These are phyloP conservation scores for Nasturtium officinale DNA, from an alignment of 345 rosid species.

Conservation along the genomic window DNA sequence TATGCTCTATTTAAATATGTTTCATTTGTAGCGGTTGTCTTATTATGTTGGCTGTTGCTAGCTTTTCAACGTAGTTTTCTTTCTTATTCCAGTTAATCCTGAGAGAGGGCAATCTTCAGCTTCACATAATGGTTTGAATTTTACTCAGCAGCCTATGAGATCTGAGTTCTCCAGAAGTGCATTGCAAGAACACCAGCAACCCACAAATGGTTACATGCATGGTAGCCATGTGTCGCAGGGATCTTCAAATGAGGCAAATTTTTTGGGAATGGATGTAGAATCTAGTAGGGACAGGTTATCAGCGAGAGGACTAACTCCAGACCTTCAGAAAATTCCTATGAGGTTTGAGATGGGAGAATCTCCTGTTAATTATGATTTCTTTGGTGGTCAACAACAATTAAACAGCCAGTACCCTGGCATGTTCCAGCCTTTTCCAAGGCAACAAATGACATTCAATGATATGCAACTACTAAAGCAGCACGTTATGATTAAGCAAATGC, in stretches of 20 bases:
- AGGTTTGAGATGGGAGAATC: slow-evolving; percentile 61
- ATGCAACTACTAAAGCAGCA: slow-evolving; percentile 82
- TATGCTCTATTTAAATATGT: background rate
- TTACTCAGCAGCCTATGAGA: slow-evolving; percentile 56
- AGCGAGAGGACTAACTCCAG: slow-evolving; percentile 59
- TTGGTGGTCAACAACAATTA: slow-evolving; percentile 69
- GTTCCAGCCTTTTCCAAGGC: slow-evolving; percentile 70
- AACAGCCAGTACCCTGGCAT: slow-evolving; percentile 61
- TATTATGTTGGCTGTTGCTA: slow-evolving; percentile 19
- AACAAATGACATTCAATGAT: slow-evolving; percentile 67
- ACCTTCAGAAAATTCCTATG: slow-evolving; percentile 50
- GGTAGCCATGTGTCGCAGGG: slow-evolving; percentile 53
- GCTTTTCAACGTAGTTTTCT: slow-evolving; percentile 35
- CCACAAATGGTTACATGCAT: slow-evolving; percentile 68
- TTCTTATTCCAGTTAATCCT: slow-evolving; percentile 58
- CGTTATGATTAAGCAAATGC: slow-evolving; percentile 69
- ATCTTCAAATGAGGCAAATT: slow-evolving; percentile 61
- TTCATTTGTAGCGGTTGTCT: background rate
- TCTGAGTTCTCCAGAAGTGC: slow-evolving; percentile 60
- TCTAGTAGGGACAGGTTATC: slow-evolving; percentile 53
- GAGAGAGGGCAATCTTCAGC: slow-evolving; percentile 61
- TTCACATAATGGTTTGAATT: slow-evolving; percentile 58
- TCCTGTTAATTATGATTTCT: slow-evolving; percentile 69
- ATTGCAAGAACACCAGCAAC: slow-evolving; percentile 58
- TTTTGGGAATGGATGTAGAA: slow-evolving; percentile 66